Percentiles rank a stretch among this genome's conserved stretches.
phyloP scores from a whole-genome alignment of 1,139 yeast species.

The Geotrichum reessii region DNA sequence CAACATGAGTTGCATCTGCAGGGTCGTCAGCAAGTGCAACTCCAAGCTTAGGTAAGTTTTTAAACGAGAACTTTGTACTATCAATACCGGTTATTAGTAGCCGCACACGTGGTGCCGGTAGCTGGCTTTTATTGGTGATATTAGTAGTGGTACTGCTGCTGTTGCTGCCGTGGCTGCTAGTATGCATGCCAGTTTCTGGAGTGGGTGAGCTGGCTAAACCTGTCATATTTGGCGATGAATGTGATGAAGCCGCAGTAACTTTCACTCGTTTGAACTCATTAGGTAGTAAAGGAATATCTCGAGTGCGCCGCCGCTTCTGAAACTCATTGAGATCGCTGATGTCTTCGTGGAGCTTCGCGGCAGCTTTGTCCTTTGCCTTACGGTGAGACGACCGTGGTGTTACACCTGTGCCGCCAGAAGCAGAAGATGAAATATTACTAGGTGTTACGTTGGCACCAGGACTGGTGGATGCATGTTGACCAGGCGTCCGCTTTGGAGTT shows the following conservation, averaged over 20 bases:
- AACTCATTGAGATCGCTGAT: slow-evolving; percentile 62
- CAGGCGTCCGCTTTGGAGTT: background rate
- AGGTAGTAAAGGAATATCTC: slow-evolving; percentile 17
- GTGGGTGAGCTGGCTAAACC: background rate
- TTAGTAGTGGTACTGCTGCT: background rate
- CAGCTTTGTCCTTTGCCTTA: slow-evolving; percentile 63
- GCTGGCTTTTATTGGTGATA: background rate
- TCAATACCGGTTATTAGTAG: slow-evolving; percentile 34
- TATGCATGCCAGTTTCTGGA: background rate
- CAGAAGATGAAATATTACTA: background rate
- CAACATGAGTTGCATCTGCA: slow-evolving; percentile 31
- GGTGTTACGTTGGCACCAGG: background rate
- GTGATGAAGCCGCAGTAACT: background rate
- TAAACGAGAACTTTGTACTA: background rate
- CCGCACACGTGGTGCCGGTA: background rate
- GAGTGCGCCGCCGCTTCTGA: slow-evolving; percentile 38
- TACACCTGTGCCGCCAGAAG: background rate
- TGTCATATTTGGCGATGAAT: background rate
- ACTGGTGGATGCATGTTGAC: background rate
- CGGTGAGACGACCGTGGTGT: slow-evolving; percentile 27
- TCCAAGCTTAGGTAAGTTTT: slow-evolving; percentile 24
- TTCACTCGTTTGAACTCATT: slow-evolving; percentile 6
- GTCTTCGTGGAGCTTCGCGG: slow-evolving; percentile 57
- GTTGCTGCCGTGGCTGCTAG: background rate
- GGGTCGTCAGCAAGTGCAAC: slow-evolving; percentile 33